Percentiles rank a stretch among this genome's conserved stretches.
These are phyloP conservation scores for Teratosphaeria gauchensis DNA, from an alignment of 2,329 filamentous ascomycete species.

Conservation along the genomic window DNA sequence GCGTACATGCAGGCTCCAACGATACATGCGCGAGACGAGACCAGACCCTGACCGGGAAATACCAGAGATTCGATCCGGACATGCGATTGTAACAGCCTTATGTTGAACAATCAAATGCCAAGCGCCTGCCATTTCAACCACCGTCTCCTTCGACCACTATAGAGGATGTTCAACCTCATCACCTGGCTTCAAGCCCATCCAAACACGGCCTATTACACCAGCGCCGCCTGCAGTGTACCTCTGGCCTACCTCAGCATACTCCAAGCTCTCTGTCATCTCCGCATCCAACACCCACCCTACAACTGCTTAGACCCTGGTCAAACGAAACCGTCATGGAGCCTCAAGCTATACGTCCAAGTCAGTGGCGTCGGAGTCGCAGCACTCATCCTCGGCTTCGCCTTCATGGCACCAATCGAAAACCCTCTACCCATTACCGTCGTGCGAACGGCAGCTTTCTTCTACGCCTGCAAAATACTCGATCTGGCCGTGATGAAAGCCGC, in stretches of 20 bases:
- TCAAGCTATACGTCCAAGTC: neutral
- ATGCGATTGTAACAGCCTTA: too few relatives aligned
- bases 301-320: neutral
- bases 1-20: neutral
- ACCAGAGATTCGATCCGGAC: too few relatives aligned
- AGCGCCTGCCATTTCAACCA: too few relatives aligned
- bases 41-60: neutral
- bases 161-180: neutral
- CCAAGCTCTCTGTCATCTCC: neutral
- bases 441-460: conserved; percentile 12
- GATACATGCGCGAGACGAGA: neutral
- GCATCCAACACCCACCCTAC: neutral
- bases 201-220: neutral
- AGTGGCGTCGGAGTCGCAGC: neutral
- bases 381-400: neutral
- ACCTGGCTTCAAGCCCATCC: neutral
- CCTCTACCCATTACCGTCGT: conserved; percentile 1
- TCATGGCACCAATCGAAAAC: neutral
- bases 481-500: conserved; percentile 6
- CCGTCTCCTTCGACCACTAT: neutral
- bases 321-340: neutral
- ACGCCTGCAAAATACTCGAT: conserved; percentile 12
- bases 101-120: too few relatives aligned
- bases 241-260: neutral
- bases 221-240: neutral